Evolutionary conservation across 257 asterid species (phyloP).

Genomic region (Cynanchum wilfordii): DNA sequence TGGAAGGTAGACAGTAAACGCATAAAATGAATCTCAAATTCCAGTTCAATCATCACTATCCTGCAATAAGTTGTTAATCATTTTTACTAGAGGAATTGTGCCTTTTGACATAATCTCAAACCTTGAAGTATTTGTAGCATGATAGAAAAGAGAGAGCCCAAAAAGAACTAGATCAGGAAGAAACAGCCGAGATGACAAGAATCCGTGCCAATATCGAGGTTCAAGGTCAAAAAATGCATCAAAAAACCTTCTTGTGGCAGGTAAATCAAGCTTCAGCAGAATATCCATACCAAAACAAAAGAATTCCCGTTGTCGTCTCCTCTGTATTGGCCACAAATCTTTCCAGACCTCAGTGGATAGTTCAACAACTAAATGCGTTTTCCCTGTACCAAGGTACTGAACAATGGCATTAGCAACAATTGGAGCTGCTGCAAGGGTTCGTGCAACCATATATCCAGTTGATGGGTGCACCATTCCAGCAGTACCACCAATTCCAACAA

Average conservation of each 20-base stretch:
- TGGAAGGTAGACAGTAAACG: slow-evolving; percentile 2
- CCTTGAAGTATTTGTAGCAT: slow-evolving; percentile 76
- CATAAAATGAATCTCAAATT: not conserved
- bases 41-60: slow-evolving; percentile 42
- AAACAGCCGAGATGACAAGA: slow-evolving; percentile 84
- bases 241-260: slow-evolving; percentile 81
- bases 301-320: slow-evolving; percentile 94
- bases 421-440: slow-evolving; percentile 97
- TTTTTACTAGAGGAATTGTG: slow-evolving; percentile 65
- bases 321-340: slow-evolving; percentile 92
- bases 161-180: slow-evolving; percentile 76
- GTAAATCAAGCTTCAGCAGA: slow-evolving; percentile 79
- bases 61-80: slow-evolving; percentile 67
- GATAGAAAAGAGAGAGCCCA: slow-evolving; percentile 70
- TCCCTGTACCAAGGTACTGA: slow-evolving; percentile 51
- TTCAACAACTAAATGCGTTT: slow-evolving; percentile 39
- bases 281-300: slow-evolving; percentile 97
- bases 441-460: slow-evolving; percentile 98
- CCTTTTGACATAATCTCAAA: slow-evolving; percentile 92
- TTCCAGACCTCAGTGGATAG: slow-evolving; percentile 78
- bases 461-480: slow-evolving; percentile 99
- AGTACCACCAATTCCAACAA: slow-evolving; percentile 92
- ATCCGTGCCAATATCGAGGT: slow-evolving; percentile 96
- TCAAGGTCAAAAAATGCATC: slow-evolving; percentile 85
- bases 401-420: slow-evolving; percentile 81